phyloP scores from a whole-genome alignment of 495 filamentous ascomycete genomes.

The Penicillium flavigenum region DNA sequence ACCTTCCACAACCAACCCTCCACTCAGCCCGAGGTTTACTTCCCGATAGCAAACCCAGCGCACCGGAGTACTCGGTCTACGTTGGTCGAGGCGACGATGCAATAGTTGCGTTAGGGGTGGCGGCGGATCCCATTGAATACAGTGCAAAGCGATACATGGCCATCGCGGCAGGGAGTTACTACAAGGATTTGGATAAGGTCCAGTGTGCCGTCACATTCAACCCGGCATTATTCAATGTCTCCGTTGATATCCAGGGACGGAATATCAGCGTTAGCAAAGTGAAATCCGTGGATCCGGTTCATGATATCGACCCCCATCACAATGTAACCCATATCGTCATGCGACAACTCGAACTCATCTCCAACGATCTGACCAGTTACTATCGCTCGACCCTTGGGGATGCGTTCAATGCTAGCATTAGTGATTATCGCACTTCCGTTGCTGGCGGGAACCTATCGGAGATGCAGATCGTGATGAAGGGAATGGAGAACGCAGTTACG shows the following conservation, averaged over 20 bases:
- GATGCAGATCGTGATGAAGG: constrained; percentile 26
- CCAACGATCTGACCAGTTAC: constrained; percentile 33
- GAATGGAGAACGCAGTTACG: constrained; percentile 30
- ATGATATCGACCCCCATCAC: constrained; percentile 31
- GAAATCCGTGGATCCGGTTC: background rate
- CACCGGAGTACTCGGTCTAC: constrained; percentile 25
- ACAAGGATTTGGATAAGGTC: constrained; percentile 26
- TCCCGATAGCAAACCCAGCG: constrained; percentile 20
- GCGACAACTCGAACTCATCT: constrained; percentile 29
- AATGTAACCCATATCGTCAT: constrained; percentile 27
- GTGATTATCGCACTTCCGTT: constrained; percentile 18
- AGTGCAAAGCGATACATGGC: constrained; percentile 16
- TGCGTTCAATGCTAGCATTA: constrained; percentile 34
- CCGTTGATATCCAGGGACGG: constrained; percentile 25
- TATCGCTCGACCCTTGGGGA: constrained; percentile 33
- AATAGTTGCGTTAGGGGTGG: constrained; percentile 31
- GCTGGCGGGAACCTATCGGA: constrained; percentile 10
- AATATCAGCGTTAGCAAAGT: constrained; percentile 29
- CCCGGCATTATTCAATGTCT: constrained; percentile 31
- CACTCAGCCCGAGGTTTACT: constrained; percentile 21
- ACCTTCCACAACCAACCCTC: constrained; percentile 9
- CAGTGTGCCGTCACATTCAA: constrained; percentile 34
- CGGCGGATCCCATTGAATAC: constrained; percentile 5
- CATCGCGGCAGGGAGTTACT: constrained; percentile 27
- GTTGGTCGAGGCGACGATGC: constrained; percentile 19